phyloP scores from a whole-genome alignment of 257 asterid species.

The Ballota nigra region DNA sequence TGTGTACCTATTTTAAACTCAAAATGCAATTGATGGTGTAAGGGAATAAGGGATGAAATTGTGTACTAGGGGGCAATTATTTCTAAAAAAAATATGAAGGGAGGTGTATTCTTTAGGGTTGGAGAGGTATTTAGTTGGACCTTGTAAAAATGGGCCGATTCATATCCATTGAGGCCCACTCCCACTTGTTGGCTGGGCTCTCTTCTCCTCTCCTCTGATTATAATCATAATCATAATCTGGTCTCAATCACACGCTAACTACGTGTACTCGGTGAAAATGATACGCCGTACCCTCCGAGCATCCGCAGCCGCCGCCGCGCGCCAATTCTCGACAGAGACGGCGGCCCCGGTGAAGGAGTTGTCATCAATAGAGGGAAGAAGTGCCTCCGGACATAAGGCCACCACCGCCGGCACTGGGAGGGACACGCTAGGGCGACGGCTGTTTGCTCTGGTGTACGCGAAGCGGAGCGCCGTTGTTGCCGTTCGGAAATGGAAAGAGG shows the following conservation, averaged over 20 bases:
- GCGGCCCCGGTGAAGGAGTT: conserved; percentile 34
- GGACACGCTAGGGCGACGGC: conserved; percentile 74
- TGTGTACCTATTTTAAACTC: too few species aligned
- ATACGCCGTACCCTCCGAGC: conserved; percentile 38
- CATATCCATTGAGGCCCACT: background rate
- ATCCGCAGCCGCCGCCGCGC: conserved; percentile 65
- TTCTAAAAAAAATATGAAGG: too few species aligned
- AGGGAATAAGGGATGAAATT: too few species aligned
- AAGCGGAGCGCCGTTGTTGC: conserved; percentile 80
- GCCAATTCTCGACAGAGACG: conserved; percentile 52
- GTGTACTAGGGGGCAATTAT: too few species aligned
- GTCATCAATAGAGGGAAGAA: background rate
- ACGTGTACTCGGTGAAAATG: conserved; percentile 9
- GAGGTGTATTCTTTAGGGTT: too few species aligned
- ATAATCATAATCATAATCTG: too few species aligned
- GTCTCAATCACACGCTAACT: background rate
- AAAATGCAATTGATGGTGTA: too few species aligned
- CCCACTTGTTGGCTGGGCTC: conserved; percentile 23
- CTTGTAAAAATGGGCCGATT: too few species aligned
- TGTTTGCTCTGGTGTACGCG: conserved; percentile 57
- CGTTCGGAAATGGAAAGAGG: conserved; percentile 83
- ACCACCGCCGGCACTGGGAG: conserved; percentile 28
- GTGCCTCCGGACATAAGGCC: background rate
- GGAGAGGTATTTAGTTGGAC: too few species aligned
- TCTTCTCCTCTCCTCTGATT: too few species aligned